These are phyloP conservation scores for Lactarius indigo DNA, from an alignment of 768 basidiomycete genomes.

Conservation along the genomic window DNA sequence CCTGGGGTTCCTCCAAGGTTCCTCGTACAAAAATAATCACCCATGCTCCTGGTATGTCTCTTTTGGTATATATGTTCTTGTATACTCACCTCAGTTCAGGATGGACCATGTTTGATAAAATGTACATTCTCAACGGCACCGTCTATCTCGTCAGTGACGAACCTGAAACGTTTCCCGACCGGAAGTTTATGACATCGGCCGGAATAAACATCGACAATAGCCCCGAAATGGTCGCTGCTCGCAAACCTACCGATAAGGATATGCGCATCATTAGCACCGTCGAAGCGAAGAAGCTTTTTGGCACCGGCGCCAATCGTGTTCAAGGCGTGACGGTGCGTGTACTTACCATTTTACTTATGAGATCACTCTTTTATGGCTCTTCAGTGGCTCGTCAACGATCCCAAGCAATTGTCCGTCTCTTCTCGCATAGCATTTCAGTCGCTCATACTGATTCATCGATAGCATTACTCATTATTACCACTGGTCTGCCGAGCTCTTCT, in stretches of 20 bases:
- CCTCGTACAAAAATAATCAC: slow-evolving; percentile 65
- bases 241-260: slow-evolving; percentile 75
- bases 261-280: slow-evolving; percentile 70
- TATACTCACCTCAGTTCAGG: slow-evolving; percentile 38
- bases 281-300: slow-evolving; percentile 68
- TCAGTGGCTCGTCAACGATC: slow-evolving; percentile 80
- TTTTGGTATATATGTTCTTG: too few relatives aligned
- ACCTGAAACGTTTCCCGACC: slow-evolving; percentile 61
- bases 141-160: slow-evolving; percentile 78
- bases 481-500: slow-evolving; percentile 88
- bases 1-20: slow-evolving; percentile 35
- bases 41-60: slow-evolving; percentile 63
- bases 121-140: slow-evolving; percentile 79
- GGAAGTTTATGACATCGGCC: slow-evolving; percentile 67
- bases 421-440: background rate
- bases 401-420: slow-evolving; percentile 70
- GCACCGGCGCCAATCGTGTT: slow-evolving; percentile 65
- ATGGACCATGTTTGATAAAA: slow-evolving; percentile 85
- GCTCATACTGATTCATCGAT: background rate
- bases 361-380: background rate
- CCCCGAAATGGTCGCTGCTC: slow-evolving; percentile 47
- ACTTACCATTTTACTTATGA: slow-evolving; percentile 3
- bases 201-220: slow-evolving; percentile 58
- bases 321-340: slow-evolving; percentile 68
- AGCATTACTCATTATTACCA: slow-evolving; percentile 94